Evolutionary conservation across 331 rosid species (phyloP).

Genomic region (Arachis monticola): DNA sequence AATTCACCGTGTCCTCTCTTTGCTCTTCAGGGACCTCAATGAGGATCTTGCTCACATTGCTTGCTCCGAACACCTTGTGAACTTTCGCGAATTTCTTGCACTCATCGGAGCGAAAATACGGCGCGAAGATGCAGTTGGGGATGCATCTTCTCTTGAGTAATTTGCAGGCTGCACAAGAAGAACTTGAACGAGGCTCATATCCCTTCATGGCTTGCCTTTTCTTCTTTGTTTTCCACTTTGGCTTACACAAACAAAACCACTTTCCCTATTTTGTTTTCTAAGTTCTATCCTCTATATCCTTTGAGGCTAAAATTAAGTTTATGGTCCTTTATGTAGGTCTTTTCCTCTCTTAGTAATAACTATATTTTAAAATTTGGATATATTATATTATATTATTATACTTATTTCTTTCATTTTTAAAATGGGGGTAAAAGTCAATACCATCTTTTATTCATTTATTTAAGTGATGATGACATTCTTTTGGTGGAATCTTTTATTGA

Average conservation of each 20-base stretch:
- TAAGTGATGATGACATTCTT: too few relatives aligned
- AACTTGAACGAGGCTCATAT: slow-evolving; percentile 77
- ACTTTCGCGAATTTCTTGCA: slow-evolving; percentile 79
- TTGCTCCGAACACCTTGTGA: slow-evolving; percentile 94
- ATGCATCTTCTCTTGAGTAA: slow-evolving; percentile 79
- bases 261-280: slow-evolving; percentile 27
- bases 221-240: slow-evolving; percentile 19
- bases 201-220: slow-evolving; percentile 50
- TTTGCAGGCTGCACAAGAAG: slow-evolving; percentile 97
- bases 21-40: slow-evolving; percentile 79
- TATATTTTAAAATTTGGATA: neutral
- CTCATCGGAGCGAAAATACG: slow-evolving; percentile 80
- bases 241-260: slow-evolving; percentile 1
- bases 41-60: slow-evolving; percentile 94
- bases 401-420: too few relatives aligned
- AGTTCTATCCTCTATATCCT: slow-evolving; percentile 27
- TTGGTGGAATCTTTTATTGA: too few relatives aligned
- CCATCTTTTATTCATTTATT: too few relatives aligned
- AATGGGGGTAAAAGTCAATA: too few relatives aligned
- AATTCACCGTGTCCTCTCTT: slow-evolving; percentile 82
- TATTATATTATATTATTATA: too few relatives aligned
- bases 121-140: slow-evolving; percentile 83
- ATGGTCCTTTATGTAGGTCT: slow-evolving; percentile 38
- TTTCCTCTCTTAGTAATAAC: neutral
- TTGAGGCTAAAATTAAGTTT: slow-evolving; percentile 23